phyloP scores from a whole-genome alignment of 78 protist species.

The Isochrysis galbana region DNA sequence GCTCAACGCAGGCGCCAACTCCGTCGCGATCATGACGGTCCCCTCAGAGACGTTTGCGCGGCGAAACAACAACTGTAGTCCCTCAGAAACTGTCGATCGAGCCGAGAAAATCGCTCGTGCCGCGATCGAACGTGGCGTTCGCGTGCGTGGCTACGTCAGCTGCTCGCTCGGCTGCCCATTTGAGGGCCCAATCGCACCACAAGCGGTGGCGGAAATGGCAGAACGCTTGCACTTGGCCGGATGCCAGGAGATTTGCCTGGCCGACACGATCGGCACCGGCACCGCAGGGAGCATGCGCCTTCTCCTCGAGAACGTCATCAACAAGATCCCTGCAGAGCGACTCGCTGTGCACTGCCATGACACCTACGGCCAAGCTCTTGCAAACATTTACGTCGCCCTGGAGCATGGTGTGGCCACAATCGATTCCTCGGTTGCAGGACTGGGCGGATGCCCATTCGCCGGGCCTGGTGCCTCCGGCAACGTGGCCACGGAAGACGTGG shows the following conservation, averaged over 20 bases:
- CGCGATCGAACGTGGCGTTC: neutral
- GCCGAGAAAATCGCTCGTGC: conserved; percentile 58
- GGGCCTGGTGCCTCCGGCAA: conserved; percentile 61
- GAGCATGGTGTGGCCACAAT: conserved; percentile 46
- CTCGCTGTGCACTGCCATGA: conserved; percentile 93
- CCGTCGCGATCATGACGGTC: conserved; percentile 80
- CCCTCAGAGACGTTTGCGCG: conserved; percentile 78
- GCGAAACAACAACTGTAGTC: conserved; percentile 70
- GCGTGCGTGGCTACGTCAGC: conserved; percentile 70
- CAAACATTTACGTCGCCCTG: conserved; percentile 78
- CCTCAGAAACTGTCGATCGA: conserved; percentile 73
- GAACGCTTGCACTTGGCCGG: conserved; percentile 71
- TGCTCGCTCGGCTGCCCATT: conserved; percentile 93
- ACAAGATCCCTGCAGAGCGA: neutral
- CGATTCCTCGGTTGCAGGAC: conserved; percentile 84
- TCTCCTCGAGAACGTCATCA: neutral
- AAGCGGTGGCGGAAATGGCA: conserved; percentile 65
- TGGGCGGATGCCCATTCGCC: conserved; percentile 92
- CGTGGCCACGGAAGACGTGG: conserved; percentile 91
- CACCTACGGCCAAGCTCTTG: conserved; percentile 92
- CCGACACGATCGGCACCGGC: conserved; percentile 94
- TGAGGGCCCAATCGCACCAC: conserved; percentile 60
- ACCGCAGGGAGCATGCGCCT: conserved; percentile 69
- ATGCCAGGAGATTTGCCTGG: conserved; percentile 91
- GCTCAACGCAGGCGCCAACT: conserved; percentile 64